Percentiles rank a stretch among this genome's conserved stretches.
phyloP scores from a whole-genome alignment of 768 basidiomycete species.

The Trametes villosa region DNA sequence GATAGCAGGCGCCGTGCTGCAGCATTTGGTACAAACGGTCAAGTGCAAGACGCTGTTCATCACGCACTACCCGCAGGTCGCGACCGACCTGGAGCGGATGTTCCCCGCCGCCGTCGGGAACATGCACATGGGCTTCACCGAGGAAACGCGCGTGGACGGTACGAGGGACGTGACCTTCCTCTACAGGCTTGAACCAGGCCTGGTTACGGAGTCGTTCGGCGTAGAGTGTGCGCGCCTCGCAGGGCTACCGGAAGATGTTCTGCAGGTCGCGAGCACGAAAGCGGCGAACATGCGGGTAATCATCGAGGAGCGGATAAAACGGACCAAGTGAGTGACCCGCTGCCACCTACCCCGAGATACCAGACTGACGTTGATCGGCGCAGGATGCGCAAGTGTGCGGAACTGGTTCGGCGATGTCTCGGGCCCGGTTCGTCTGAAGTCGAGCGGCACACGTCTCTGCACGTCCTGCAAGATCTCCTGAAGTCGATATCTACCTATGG shows the following conservation, averaged over 20 bases:
- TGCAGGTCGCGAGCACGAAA: conserved; percentile 57
- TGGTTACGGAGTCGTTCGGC: conserved; percentile 86
- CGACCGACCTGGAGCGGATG: conserved; percentile 62
- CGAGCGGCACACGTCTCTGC: conserved; percentile 4
- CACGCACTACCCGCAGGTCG: conserved; percentile 91
- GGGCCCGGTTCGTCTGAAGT: neutral
- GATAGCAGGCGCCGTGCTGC: conserved; percentile 80
- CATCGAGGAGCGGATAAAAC: conserved; percentile 52
- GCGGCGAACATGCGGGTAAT: conserved; percentile 58
- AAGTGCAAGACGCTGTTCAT: conserved; percentile 87
- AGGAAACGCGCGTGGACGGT: conserved; percentile 71
- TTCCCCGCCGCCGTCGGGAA: conserved; percentile 71
- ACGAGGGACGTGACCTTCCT: conserved; percentile 84
- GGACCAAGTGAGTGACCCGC: conserved; percentile 48
- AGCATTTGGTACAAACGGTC: conserved; percentile 62
- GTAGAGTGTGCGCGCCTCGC: conserved; percentile 93
- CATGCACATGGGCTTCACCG: conserved; percentile 85
- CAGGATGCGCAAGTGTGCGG: conserved; percentile 36
- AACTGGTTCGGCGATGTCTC: conserved; percentile 29
- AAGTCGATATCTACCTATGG: conserved; percentile 5
- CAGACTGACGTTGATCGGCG: neutral
- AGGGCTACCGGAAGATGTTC: conserved; percentile 71
- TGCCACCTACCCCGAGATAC: neutral
- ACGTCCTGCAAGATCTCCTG: conserved; percentile 14
- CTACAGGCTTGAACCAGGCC: conserved; percentile 72